phyloP scores from a whole-genome alignment of 495 filamentous ascomycete genomes.

The Hypoxylon cercidicola region DNA sequence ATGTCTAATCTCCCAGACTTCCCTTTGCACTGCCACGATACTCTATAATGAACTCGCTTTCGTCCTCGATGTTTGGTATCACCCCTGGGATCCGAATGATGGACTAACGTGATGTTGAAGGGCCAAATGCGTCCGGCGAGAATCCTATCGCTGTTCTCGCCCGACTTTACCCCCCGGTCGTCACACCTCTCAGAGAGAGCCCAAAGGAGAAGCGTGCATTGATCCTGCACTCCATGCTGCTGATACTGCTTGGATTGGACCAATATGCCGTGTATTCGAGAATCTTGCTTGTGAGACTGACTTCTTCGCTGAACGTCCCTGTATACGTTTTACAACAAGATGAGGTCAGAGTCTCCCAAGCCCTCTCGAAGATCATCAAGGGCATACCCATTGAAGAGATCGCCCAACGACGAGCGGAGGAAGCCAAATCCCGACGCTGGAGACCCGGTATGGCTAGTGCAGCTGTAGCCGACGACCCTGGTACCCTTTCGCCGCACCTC shows the following conservation, averaged over 20 bases:
- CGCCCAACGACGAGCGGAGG: conserved; percentile 72
- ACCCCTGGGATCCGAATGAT: neutral
- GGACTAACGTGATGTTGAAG: conserved; percentile 40
- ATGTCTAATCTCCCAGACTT: neutral
- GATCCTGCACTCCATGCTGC: conserved; percentile 69
- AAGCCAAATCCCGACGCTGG: conserved; percentile 76
- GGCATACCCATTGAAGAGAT: conserved; percentile 75
- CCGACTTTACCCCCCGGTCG: conserved; percentile 56
- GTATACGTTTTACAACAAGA: conserved; percentile 72
- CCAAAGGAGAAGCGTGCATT: conserved; percentile 58
- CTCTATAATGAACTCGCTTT: neutral
- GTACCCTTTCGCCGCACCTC: conserved; percentile 82
- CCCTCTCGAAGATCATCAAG: conserved; percentile 76
- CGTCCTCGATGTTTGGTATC: neutral
- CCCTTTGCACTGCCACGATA: neutral
- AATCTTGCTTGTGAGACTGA: conserved; percentile 74
- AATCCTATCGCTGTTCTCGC: conserved; percentile 52
- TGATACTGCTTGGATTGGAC: conserved; percentile 82
- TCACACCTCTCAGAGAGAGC: conserved; percentile 53
- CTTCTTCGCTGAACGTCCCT: conserved; percentile 74
- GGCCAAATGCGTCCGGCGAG: conserved; percentile 41
- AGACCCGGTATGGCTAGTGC: conserved; percentile 81
- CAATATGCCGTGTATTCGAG: conserved; percentile 81
- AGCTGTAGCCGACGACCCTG: conserved; percentile 75
- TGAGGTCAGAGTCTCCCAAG: conserved; percentile 78